Percentiles rank a stretch among this genome's conserved stretches.
phyloP scores from a whole-genome alignment of 352 stramenopile species.

The Phytophthora idaei region DNA sequence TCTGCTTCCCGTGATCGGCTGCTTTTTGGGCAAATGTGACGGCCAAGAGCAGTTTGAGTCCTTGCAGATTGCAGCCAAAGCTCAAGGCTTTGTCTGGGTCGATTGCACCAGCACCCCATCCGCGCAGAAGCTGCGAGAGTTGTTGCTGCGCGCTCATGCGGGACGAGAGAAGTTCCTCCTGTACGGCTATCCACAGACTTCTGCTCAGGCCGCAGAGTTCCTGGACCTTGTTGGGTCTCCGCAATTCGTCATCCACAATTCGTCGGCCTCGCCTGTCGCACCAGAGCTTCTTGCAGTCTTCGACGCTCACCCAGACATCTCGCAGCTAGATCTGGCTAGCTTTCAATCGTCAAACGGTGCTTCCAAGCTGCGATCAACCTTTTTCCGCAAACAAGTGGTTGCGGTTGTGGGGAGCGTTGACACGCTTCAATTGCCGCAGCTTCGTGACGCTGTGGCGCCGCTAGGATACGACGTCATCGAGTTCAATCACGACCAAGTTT shows the following conservation, averaged over 20 bases:
- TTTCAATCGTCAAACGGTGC: conserved; percentile 1
- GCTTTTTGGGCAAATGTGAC: conserved; percentile 33
- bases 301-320: conserved; percentile 28
- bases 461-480: conserved; percentile 38
- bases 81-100: conserved; percentile 39
- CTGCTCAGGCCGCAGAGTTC: conserved; percentile 21
- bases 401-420: conserved; percentile 34
- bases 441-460: conserved; percentile 24
- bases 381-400: conserved; percentile 46
- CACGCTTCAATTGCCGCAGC: conserved; percentile 15
- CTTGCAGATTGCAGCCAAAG: conserved; percentile 23
- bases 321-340: conserved; percentile 36
- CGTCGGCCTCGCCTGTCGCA: conserved; percentile 13
- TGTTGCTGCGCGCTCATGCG: conserved; percentile 29
- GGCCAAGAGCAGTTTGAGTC: conserved; percentile 12
- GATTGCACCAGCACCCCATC: conserved; percentile 15
- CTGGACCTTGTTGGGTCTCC: conserved; percentile 21
- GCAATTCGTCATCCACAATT: conserved; percentile 32
- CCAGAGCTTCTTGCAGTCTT: conserved; percentile 27
- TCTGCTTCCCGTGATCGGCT: conserved; percentile 34
- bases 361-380: conserved; percentile 23
- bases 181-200: conserved; percentile 39
- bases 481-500: conserved; percentile 12
- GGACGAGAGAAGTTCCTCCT: conserved; percentile 38
- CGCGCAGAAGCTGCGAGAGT: conserved; percentile 18